Evolutionary conservation across 2,329 filamentous ascomycete genomes (phyloP).

Genomic region (Exophiala alcalophila): DNA sequence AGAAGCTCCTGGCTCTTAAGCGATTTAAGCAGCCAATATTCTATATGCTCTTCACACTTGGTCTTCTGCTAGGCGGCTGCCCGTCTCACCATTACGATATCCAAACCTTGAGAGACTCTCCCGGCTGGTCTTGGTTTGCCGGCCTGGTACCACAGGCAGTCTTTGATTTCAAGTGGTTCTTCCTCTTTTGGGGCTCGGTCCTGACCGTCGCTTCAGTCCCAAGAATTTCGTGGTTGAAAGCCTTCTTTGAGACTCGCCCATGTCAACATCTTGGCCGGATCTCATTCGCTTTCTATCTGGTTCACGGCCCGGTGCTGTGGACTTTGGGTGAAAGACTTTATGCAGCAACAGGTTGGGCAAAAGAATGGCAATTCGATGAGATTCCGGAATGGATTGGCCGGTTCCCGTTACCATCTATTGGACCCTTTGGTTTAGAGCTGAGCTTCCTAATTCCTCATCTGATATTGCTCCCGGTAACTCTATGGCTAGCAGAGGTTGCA

Average conservation of each 20-base stretch:
- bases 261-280: conserved; percentile 48
- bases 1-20: conserved; percentile 46
- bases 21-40: conserved; percentile 52
- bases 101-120: conserved; percentile 9
- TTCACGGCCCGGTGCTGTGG: conserved; percentile 48
- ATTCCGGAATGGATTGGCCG: conserved; percentile 57
- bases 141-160: conserved; percentile 61
- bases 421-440: conserved; percentile 60
- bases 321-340: conserved; percentile 63
- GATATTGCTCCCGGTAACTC: conserved; percentile 57
- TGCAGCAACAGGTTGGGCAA: conserved; percentile 56
- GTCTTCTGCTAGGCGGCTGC: conserved; percentile 60
- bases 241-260: conserved; percentile 41
- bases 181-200: conserved; percentile 59
- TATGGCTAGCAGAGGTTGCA: conserved; percentile 57
- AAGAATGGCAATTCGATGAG: conserved; percentile 47
- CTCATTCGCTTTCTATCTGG: conserved; percentile 48
- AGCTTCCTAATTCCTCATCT: conserved; percentile 60
- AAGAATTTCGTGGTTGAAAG: conserved; percentile 55
- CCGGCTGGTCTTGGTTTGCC: conserved; percentile 21
- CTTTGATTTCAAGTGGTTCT: conserved; percentile 66
- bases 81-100: conserved; percentile 53
- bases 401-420: conserved; percentile 53
- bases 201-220: conserved; percentile 56
- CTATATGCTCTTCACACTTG: conserved; percentile 51